These are phyloP conservation scores for Vaccinium macrocarpon DNA, from an alignment of 148 eudicot species.

Conservation along the genomic window DNA sequence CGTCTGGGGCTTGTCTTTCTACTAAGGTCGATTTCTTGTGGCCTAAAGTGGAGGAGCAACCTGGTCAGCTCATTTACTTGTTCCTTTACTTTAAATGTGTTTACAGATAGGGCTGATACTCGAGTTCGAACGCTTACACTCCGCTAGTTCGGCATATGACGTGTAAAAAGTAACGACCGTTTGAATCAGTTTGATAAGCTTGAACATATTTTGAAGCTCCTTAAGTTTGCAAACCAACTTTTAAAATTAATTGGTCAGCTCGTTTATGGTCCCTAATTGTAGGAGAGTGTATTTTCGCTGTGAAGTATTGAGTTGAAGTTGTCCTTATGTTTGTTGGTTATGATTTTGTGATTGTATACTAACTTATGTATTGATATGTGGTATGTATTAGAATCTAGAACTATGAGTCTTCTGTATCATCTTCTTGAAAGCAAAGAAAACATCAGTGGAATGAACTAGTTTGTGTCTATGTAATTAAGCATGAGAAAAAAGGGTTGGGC, in stretches of 20 bases:
- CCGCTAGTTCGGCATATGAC: not conserved
- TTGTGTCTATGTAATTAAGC: not conserved
- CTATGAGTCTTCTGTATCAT: not conserved
- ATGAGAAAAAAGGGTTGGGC: not conserved
- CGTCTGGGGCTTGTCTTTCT: conserved; percentile 91
- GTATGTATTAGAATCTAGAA: not conserved
- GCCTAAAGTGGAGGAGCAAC: conserved; percentile 76
- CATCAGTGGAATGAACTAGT: not conserved
- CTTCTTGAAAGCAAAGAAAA: not conserved
- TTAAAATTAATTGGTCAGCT: not conserved
- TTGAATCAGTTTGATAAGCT: not conserved
- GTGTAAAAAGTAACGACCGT: not conserved
- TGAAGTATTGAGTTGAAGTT: not conserved
- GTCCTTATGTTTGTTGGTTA: not conserved
- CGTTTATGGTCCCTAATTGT: not conserved
- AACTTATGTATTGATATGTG: not conserved
- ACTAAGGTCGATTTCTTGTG: conserved; percentile 83
- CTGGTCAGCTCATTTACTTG: conserved; percentile 37
- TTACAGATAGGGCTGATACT: not conserved
- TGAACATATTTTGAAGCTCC: not conserved
- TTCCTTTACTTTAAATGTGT: not conserved
- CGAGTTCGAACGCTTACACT: not conserved
- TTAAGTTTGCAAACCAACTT: no score
- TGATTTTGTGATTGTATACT: not conserved
- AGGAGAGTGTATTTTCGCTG: not conserved